Percentiles rank a stretch among this genome's conserved stretches.
Evolutionary conservation across 2,329 filamentous ascomycete genomes (phyloP).

Genomic region (Arthrobotrys sinensis): DNA sequence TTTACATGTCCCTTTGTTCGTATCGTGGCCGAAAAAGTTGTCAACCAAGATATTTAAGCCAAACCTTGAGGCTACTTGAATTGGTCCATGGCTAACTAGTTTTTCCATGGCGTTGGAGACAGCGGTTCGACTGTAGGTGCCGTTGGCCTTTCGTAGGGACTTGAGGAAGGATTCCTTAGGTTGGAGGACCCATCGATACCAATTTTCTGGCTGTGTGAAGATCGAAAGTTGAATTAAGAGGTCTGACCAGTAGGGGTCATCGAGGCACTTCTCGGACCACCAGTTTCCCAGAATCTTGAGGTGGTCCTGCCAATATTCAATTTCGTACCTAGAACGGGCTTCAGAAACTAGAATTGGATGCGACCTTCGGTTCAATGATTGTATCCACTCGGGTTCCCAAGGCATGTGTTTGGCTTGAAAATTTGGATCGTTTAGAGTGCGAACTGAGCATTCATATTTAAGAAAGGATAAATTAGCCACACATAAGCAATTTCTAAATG

Average conservation of each 20-base stretch:
- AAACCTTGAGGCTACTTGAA: constrained; percentile 10
- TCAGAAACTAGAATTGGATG: neutral
- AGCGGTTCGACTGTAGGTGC: neutral
- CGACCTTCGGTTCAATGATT: neutral
- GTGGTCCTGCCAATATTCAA: constrained; percentile 24
- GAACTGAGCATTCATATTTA: constrained; percentile 1
- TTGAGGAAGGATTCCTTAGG: neutral
- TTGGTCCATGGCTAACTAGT: neutral
- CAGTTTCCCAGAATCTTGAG: constrained; percentile 22
- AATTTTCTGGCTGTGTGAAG: constrained; percentile 18
- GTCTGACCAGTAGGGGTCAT: constrained; percentile 28
- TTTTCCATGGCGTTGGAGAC: neutral
- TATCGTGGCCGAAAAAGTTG: neutral
- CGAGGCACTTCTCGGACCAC: constrained; percentile 8
- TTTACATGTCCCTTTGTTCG: neutral
- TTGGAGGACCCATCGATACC: constrained; percentile 29
- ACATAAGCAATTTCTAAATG: no score
- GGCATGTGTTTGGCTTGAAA: constrained; percentile 39
- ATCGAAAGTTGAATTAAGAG: constrained; percentile 25
- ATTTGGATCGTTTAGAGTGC: constrained; percentile 13
- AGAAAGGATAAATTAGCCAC: no score
- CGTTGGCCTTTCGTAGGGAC: neutral
- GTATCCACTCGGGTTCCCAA: constrained; percentile 10
- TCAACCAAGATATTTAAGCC: constrained; percentile 32
- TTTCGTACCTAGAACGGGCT: constrained; percentile 2